phyloP scores from a whole-genome alignment of 306 rosid species.

The Prinsepia uniflora region DNA sequence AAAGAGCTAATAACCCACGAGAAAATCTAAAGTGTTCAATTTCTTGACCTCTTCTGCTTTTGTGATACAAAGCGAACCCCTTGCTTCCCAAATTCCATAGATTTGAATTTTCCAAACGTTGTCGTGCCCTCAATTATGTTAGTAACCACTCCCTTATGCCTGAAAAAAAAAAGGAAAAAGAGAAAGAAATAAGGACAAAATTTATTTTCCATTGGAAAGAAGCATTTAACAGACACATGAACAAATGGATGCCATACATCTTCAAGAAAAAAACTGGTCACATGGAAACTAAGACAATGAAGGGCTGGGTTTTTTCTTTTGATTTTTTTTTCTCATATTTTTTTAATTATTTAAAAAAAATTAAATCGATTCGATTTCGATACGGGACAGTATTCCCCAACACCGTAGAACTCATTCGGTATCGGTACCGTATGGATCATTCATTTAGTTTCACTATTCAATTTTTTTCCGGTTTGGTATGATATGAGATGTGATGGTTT shows the following conservation, averaged over 20 bases:
- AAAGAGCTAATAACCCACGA: constrained; percentile 4
- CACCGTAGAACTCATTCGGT: no score
- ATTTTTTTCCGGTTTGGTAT: no score
- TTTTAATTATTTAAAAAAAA: no score
- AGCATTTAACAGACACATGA: neutral
- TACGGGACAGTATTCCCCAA: no score
- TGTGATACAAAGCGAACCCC: constrained; percentile 84
- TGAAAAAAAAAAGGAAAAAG: constrained; percentile 25
- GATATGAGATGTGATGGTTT: no score
- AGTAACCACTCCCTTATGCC: constrained; percentile 86
- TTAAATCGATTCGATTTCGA: no score
- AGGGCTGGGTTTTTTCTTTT: no score
- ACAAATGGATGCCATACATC: neutral
- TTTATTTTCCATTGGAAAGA: neutral
- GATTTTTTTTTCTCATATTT: no score
- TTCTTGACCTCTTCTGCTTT: constrained; percentile 72
- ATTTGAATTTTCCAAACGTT: constrained; percentile 50
- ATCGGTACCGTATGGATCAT: no score
- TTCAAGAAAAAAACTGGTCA: neutral
- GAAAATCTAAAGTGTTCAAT: constrained; percentile 33
- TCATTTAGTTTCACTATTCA: no score
- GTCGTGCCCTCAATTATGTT: constrained; percentile 67
- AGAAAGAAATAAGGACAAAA: neutral
- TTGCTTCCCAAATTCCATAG: constrained; percentile 72
- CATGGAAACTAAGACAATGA: neutral